A percentile compares a stretch with the other conserved stretches of the same genome.
Evolutionary conservation across 2,329 filamentous ascomycete genomes (phyloP).

Genomic region (Pseudopithomyces chartarum): DNA sequence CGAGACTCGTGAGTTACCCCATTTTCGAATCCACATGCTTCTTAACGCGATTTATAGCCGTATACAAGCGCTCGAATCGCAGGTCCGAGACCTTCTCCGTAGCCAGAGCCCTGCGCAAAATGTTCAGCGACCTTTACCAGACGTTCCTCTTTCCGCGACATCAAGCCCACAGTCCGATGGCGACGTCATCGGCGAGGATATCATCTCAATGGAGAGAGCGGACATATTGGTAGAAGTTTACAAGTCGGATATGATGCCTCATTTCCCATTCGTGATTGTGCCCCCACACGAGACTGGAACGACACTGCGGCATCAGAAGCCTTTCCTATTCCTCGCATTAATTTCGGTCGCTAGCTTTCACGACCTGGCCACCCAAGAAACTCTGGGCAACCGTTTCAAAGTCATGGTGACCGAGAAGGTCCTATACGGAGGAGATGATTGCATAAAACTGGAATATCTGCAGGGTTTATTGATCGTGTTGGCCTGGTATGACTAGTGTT

Average conservation of each 20-base stretch:
- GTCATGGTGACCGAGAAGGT: slow-evolving; percentile 36
- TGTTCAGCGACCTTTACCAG: slow-evolving; percentile 28
- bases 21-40: not conserved
- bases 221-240: slow-evolving; percentile 37
- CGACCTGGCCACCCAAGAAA: slow-evolving; percentile 40
- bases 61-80: slow-evolving; percentile 46
- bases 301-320: slow-evolving; percentile 33
- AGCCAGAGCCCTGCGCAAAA: slow-evolving; percentile 21
- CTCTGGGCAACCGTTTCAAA: slow-evolving; percentile 38
- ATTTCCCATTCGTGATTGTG: slow-evolving; percentile 47
- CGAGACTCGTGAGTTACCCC: slow-evolving; percentile 34
- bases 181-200: slow-evolving; percentile 36
- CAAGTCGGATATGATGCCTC: slow-evolving; percentile 41
- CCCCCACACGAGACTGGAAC: slow-evolving; percentile 24
- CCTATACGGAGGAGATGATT: slow-evolving; percentile 34
- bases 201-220: slow-evolving; percentile 32
- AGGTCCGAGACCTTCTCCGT: slow-evolving; percentile 35
- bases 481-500: slow-evolving; percentile 27
- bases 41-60: slow-evolving; percentile 23
- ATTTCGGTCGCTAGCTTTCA: slow-evolving; percentile 37
- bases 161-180: slow-evolving; percentile 14
- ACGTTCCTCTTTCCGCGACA: slow-evolving; percentile 12
- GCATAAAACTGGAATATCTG: slow-evolving; percentile 32
- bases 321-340: slow-evolving; percentile 36
- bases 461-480: slow-evolving; percentile 35